These are phyloP conservation scores for Metarhizium brunneum DNA, from an alignment of 2,329 filamentous ascomycete species.

Conservation along the genomic window DNA sequence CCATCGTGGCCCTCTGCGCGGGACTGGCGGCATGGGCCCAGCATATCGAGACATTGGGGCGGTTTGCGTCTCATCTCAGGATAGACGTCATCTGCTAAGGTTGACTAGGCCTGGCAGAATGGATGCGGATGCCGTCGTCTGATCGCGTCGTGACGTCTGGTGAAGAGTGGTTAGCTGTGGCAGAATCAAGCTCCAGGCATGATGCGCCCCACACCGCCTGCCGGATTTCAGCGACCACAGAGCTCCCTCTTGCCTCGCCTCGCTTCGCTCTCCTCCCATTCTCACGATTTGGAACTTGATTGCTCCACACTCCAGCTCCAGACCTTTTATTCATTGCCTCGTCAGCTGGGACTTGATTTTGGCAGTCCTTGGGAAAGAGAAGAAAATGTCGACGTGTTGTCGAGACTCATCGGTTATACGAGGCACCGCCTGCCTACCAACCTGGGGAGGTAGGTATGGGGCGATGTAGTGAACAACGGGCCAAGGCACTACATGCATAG, in stretches of 20 bases:
- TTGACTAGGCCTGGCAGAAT: neutral
- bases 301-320: too few species aligned
- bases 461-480: too few species aligned
- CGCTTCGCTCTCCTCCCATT: too few species aligned
- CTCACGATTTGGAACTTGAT: too few species aligned
- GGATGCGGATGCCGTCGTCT: neutral
- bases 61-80: conserved; percentile 10
- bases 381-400: too few species aligned
- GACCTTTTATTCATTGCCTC: too few species aligned
- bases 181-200: neutral
- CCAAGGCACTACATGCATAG: too few species aligned
- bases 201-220: neutral
- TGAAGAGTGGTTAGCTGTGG: neutral
- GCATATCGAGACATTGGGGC: conserved; percentile 33
- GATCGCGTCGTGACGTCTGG: neutral
- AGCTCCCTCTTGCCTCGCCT: neutral
- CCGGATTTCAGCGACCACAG: neutral
- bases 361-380: too few species aligned
- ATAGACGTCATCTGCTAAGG: conserved; percentile 3
- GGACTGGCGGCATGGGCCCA: conserved; percentile 27
- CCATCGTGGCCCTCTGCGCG: conserved; percentile 40
- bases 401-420: too few species aligned
- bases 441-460: too few species aligned
- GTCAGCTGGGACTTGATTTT: too few species aligned
- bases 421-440: too few species aligned